Base-by-base conservation (phyloP, 768 basidiomycete species). In the Fomitopsis serialis region DNA sequence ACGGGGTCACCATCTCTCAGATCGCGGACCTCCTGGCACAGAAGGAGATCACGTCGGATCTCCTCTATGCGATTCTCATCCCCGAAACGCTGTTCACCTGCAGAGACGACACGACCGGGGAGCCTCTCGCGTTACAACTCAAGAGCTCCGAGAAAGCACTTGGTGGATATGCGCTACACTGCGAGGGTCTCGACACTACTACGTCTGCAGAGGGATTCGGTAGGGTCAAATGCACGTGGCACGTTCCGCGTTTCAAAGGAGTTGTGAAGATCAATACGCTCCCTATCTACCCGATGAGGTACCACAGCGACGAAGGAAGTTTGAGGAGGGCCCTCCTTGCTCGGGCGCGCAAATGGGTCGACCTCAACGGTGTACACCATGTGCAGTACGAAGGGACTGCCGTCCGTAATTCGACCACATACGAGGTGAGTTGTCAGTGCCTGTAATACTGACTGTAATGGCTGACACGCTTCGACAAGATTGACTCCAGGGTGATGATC, bases 401-500 rank as follows among this genome's bases (percentile, higher is more conserved):
- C 73, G 9, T n/a, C 74, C 11, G 35, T 40, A 1, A 3, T 50
- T 2, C 23, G 21, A n/a, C n/a, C n/a, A n/a, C n/a, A n/a, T n/a
- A n/a, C n/a, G n/a, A n/a, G n/a, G n/a, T n/a, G n/a, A n/a, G n/a
- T n/a, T n/a, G n/a, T n/a, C n/a, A n/a, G n/a, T n/a, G n/a, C n/a
- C n/a, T n/a, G n/a, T n/a, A n/a, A n/a, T n/a, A 81, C 54, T 47
- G 32, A 2, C 23, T 19, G 13, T 0, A 22, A 10, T 13, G 11
- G 11, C 1, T 17, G 17, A n/a, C n/a, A n/a, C n/a, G n/a, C n/a
- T n/a, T n/a, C n/a, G 4, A 12, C 13, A 54, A 19, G 5, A 72
- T 83, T 40, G 74, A 71, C 42, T 75, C 81, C 42, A 70, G 82
- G 17, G 76, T 84, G 50, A 84, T 85, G 80, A 68, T 85, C 40